Base-by-base conservation (phyloP, 805 yeast species). In the Yarrowia sp. region DNA sequence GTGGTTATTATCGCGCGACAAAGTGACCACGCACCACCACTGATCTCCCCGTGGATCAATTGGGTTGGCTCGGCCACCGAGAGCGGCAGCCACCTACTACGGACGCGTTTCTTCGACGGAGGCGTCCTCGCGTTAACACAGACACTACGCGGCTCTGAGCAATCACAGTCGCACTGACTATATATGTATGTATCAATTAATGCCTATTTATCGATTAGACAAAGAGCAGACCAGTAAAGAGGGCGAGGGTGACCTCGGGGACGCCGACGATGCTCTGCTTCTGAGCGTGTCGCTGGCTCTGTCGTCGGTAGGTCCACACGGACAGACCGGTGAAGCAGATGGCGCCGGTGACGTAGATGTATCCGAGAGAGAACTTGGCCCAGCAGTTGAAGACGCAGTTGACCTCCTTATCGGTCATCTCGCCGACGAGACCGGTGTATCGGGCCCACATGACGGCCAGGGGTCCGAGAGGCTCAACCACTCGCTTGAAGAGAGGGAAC, bases 401-500 rank as follows among this genome's bases (percentile, higher is more conserved):
- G 42, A 35, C 58, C 58, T 51, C 32, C 42, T 51, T 24, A n/a
- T 51, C 58, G 42, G 42, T 33, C 58, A 51, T 33, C 13, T 51
- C 58, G 5, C 58, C 58, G 6, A 51, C 42, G 5, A 51, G 58
- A 6, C 58, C 58, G 16, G 58, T 51, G 58, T 51, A 51, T 33
- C 58, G 58, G 36, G 58, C 58, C 58, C 58, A 51, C 58, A 35
- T 51, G 42, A 35, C 58, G 22, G 42, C 58, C 21, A 51, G 42
- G 32, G 58, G 58, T 16, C 58, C 58, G 24, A 51, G 58, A 18
- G 58, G 58, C 42, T 51, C 58, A 2, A 51, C 58, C 5, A 24
- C 58, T 22, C 58, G 58, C 58, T 51, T 51, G 42, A 51, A 51
- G n/a, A 51, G 58, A n/a, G 58, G 58, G 32, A 51, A 51, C 16